Percentiles rank a stretch among this genome's conserved stretches.
These are phyloP conservation scores for Alternaria longipes DNA, from an alignment of 2,329 filamentous ascomycete species.

Conservation along the genomic window DNA sequence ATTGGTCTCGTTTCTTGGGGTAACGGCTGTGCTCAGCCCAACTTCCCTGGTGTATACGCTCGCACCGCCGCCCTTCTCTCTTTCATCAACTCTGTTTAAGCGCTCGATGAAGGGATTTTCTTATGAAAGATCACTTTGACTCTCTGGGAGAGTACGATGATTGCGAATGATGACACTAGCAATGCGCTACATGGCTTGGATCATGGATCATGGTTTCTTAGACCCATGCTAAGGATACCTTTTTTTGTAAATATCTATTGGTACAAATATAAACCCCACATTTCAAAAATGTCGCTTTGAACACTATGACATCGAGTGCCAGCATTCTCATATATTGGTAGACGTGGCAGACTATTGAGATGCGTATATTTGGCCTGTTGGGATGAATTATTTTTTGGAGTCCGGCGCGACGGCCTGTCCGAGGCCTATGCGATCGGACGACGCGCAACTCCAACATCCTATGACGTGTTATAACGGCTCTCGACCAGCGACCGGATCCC, in stretches of 20 bases:
- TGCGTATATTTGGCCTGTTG: neutral
- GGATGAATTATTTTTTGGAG: neutral
- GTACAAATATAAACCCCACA: neutral
- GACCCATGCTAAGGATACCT: neutral
- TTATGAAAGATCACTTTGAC: neutral
- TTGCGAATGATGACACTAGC: neutral
- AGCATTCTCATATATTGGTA: neutral
- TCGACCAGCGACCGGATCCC: neutral
- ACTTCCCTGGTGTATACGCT: conserved; percentile 39
- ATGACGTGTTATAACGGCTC: neutral
- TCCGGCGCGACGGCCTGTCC: neutral
- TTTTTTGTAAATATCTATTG: conserved; percentile 4
- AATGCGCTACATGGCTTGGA: neutral
- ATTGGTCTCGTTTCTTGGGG: conserved; percentile 21
- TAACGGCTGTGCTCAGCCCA: conserved; percentile 32
- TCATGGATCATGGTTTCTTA: neutral
- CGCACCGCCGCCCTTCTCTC: conserved; percentile 24
- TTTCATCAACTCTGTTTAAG: conserved; percentile 36
- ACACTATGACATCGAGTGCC: neutral
- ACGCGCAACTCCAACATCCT: neutral
- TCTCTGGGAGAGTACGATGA: neutral
- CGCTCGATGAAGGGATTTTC: neutral
- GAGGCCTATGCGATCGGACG: neutral
- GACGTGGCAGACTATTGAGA: neutral
- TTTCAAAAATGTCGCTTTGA: neutral